These are phyloP conservation scores for Mortierella sp. DNA, from an alignment of 371 early-diverging fungal genomes.

Conservation along the genomic window DNA sequence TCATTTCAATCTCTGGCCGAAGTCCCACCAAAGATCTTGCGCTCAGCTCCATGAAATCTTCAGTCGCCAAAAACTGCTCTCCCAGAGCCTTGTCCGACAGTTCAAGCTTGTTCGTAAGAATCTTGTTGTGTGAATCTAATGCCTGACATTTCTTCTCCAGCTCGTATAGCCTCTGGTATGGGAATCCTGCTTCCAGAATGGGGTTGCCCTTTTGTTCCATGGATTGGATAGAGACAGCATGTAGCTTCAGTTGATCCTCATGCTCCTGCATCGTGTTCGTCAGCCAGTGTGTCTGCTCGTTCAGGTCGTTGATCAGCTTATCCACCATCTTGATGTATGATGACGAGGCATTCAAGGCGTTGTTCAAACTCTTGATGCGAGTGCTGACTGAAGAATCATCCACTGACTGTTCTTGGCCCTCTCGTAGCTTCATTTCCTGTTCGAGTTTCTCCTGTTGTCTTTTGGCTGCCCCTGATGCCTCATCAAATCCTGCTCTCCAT, in stretches of 20 bases:
- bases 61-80: conserved; percentile 56
- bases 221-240: conserved; percentile 57
- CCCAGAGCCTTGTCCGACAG: conserved; percentile 55
- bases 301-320: conserved; percentile 26
- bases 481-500: conserved; percentile 40
- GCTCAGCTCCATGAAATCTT: conserved; percentile 57
- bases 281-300: conserved; percentile 18
- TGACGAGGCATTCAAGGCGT: conserved; percentile 30
- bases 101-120: conserved; percentile 60
- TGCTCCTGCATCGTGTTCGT: conserved; percentile 52
- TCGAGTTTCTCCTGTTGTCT: conserved; percentile 46
- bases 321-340: conserved; percentile 47
- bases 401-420: background rate
- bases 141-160: conserved; percentile 49
- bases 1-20: conserved; percentile 36
- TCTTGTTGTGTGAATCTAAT: conserved; percentile 50
- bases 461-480: conserved; percentile 29
- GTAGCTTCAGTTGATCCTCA: conserved; percentile 59
- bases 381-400: conserved; percentile 11
- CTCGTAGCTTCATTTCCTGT: conserved; percentile 11
- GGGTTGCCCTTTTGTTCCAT: conserved; percentile 31
- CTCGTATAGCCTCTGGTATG: conserved; percentile 47
- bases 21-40: conserved; percentile 59
- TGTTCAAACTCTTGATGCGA: conserved; percentile 35
- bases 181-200: conserved; percentile 53